Base-by-base conservation (phyloP, 2,329 filamentous ascomycete species). In the Cordyceps tenuipes region DNA sequence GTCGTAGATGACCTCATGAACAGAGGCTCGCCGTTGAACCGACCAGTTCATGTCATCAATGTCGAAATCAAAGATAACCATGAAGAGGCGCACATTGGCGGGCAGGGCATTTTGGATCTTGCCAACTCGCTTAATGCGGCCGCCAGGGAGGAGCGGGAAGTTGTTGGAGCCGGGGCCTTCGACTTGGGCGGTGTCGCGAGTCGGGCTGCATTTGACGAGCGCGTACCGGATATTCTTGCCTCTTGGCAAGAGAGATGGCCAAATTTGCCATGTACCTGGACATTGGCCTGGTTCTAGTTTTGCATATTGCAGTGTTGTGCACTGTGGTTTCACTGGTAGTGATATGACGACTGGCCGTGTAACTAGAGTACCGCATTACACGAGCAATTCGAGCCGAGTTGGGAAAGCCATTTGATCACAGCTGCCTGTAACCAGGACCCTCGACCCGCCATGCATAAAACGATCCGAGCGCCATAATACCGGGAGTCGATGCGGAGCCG, bases 31-130 rank as follows among this genome's bases (percentile, higher is more conserved):
- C 88, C 90, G 3, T 79, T 99, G 61, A 99, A 99, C 72, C 81
- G 91, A 2, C 92, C 94, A 0, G 94, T 99, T 0, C 94, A 99
- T 71, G 90, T 99, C 60, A 96, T 99, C 79, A 99, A 99, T 68
- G 88, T 99, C 59, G 94, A 99, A 71, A 99, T 99, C 69, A 93
- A 89, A 73, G 94, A 99, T 75, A 99, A 97, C 69, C 94, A 97
- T 69, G 93, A 99, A 72, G 94, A 99, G 74, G 94, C 94, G 0
- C 80, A 93, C 23, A 83, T 97, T 2, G 94, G 94, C 10, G 94
- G 94, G 1, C 85, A 88, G 66, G 94, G 90, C 49, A 99, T 99
- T 62, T 80, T 97, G 43, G 94, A 99, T 69, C 80, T 99, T 41
- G 94, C 94, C 0, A 84, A 93, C 68, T 85, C 85, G 36, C 76